Percentiles rank a stretch among this genome's conserved stretches.
Evolutionary conservation across 345 rosid genomes (phyloP).

Genomic region (Citrus reticulata): DNA sequence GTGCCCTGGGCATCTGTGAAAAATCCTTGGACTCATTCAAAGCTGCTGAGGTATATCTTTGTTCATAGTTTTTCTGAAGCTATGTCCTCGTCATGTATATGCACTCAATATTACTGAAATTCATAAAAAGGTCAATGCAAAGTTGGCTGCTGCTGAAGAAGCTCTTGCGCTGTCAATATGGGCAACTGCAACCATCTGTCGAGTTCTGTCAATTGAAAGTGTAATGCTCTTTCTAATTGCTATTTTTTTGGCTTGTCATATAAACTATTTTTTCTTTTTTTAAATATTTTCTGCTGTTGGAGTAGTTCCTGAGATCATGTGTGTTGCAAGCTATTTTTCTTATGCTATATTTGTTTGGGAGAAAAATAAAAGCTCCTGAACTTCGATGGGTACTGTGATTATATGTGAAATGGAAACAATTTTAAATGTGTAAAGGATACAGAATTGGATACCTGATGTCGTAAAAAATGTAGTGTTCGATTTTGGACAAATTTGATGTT

Average conservation of each 20-base stretch:
- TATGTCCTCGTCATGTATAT: slow-evolving; percentile 6
- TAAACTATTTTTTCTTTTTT: neutral
- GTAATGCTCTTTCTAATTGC: slow-evolving; percentile 42
- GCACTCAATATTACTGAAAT: slow-evolving; percentile 22
- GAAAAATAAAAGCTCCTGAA: neutral
- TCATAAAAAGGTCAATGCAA: slow-evolving; percentile 54
- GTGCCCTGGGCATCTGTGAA: slow-evolving; percentile 54
- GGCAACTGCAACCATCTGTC: slow-evolving; percentile 97
- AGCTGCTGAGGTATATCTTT: slow-evolving; percentile 60
- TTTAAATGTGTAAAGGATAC: neutral
- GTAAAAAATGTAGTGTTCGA: neutral
- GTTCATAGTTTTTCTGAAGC: slow-evolving; percentile 3
- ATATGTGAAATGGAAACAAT: neutral
- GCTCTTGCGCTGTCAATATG: slow-evolving; percentile 84
- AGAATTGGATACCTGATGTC: neutral
- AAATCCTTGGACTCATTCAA: slow-evolving; percentile 40
- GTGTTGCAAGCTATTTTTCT: neutral
- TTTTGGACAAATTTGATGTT: neutral
- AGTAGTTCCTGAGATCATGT: neutral
- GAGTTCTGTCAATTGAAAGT: slow-evolving; percentile 88
- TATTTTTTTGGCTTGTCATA: slow-evolving; percentile 17
- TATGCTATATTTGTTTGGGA: neutral
- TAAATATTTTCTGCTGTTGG: neutral
- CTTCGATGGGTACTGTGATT: neutral
- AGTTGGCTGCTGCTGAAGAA: slow-evolving; percentile 86